Conservation (phyloP, 179 eudicot species). For the Corrigiola litoralis region DNA sequence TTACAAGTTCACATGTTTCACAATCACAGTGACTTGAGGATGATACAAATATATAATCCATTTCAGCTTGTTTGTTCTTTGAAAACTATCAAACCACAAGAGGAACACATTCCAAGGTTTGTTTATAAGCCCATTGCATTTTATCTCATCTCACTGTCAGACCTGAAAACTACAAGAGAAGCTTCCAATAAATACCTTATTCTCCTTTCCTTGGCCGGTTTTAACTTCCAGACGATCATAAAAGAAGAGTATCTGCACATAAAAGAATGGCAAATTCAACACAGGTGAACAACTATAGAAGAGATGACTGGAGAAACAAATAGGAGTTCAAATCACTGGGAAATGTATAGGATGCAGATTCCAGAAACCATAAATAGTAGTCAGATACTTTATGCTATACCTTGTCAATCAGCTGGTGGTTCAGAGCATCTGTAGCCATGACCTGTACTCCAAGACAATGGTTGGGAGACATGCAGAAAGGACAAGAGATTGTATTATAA, state of each 20-base stretch:
- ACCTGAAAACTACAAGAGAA: conserved; percentile 3
- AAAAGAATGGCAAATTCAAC: conserved; percentile 3
- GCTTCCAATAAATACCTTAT: conserved; percentile 29
- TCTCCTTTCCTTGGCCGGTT: conserved; percentile 27
- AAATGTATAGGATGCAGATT: neutral
- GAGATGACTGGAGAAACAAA: neutral
- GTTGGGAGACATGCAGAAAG: conserved; percentile 48
- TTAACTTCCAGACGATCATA: conserved; percentile 45
- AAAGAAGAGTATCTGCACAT: conserved; percentile 57
- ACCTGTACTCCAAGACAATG: conserved; percentile 71
- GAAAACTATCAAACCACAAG: neutral
- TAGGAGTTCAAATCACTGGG: neutral
- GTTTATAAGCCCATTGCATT: neutral
- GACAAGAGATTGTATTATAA: conserved; percentile 56
- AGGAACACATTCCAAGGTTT: conserved; percentile 1
- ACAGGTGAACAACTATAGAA: neutral
- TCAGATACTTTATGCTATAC: conserved; percentile 28
- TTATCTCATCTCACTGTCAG: neutral
- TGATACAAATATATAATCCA: too few species aligned
- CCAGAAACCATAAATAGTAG: neutral
- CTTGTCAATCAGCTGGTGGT: conserved; percentile 59
- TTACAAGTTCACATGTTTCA: neutral
- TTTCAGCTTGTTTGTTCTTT: neutral
- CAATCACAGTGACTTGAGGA: too few species aligned
- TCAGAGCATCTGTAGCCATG: conserved; percentile 74